Percentiles rank a stretch among this genome's conserved stretches.
phyloP scores from a whole-genome alignment of 2,329 filamentous ascomycete genomes.

The Neopestalotiopsis sp. region DNA sequence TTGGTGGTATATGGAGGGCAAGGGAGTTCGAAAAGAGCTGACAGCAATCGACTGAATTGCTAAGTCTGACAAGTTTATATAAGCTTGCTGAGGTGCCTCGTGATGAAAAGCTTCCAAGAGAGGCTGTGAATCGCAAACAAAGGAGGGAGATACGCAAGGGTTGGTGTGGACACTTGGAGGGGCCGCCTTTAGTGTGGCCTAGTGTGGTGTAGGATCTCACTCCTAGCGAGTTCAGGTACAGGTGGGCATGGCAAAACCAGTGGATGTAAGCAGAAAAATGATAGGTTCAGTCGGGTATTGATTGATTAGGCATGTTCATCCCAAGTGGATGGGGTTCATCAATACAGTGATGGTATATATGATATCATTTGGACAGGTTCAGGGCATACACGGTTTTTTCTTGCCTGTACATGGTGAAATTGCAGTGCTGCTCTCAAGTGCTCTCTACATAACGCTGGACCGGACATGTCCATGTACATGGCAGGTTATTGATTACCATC shows the following conservation, averaged over 20 bases:
- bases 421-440: too few species aligned
- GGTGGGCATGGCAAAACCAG: too few species aligned
- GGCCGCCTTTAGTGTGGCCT: conserved; percentile 1
- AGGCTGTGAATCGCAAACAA: conserved; percentile 16
- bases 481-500: neutral
- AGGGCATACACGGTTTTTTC: too few species aligned
- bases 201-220: neutral
- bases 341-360: too few species aligned
- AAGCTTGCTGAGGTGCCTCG: neutral
- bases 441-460: too few species aligned
- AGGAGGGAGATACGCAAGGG: conserved; percentile 3
- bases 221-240: neutral
- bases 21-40: neutral
- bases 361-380: too few species aligned
- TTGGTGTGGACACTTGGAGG: neutral
- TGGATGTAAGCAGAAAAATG: too few species aligned
- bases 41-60: neutral
- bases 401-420: too few species aligned
- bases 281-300: too few species aligned
- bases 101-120: neutral
- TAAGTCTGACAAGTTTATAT: conserved; percentile 8
- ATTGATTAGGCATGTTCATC: too few species aligned
- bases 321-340: too few species aligned
- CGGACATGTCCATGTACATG: neutral
- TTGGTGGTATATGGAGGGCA: neutral